A percentile compares a stretch with the other conserved stretches of the same genome.
Conservation (phyloP, 2,329 filamentous ascomycete species). For the Fusarium concolor region DNA sequence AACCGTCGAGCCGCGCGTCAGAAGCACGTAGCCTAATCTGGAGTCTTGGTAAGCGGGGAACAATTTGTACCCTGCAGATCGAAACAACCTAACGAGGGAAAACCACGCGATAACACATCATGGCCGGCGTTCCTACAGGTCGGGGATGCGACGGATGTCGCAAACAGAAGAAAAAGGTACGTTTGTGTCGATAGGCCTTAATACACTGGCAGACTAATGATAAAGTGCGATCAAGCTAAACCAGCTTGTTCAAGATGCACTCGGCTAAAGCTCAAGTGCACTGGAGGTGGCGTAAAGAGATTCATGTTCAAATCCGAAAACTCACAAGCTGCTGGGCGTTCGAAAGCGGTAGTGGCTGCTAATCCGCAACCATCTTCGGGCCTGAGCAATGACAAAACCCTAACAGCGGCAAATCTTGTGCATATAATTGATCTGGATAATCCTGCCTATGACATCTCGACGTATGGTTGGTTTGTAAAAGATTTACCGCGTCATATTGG, state of each 20-base stretch:
- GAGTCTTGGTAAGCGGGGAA: constrained; percentile 1
- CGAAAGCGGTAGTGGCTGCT: rapidly evolving
- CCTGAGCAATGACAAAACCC: constrained; percentile 4
- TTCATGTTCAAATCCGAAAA: constrained; percentile 13
- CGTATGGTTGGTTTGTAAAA: constrained; percentile 18
- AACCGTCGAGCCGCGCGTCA: constrained; percentile 4
- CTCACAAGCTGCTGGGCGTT: not conserved
- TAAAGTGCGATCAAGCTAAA: constrained; percentile 29
- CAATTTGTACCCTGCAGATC: not conserved
- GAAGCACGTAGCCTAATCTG: not conserved
- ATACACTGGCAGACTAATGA: not conserved
- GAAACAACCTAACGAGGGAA: not conserved
- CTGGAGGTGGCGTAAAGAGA: constrained; percentile 9
- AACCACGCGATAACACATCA: not conserved
- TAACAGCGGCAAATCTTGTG: not conserved
- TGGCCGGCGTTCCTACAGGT: constrained; percentile 18
- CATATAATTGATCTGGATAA: constrained; percentile 5
- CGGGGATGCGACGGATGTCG: constrained; percentile 14
- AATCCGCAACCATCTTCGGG: not conserved
- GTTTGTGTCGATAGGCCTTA: no score
- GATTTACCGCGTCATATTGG: constrained; percentile 4
- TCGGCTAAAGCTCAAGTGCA: constrained; percentile 4
- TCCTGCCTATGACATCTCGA: constrained; percentile 8
- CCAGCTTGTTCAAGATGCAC: constrained; percentile 15
- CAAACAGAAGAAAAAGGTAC: constrained; percentile 23